A percentile compares a stretch with the other conserved stretches of the same genome.
These are phyloP conservation scores for Dictyostelium firmibasis DNA, from an alignment of 78 protist species.

Conservation along the genomic window DNA sequence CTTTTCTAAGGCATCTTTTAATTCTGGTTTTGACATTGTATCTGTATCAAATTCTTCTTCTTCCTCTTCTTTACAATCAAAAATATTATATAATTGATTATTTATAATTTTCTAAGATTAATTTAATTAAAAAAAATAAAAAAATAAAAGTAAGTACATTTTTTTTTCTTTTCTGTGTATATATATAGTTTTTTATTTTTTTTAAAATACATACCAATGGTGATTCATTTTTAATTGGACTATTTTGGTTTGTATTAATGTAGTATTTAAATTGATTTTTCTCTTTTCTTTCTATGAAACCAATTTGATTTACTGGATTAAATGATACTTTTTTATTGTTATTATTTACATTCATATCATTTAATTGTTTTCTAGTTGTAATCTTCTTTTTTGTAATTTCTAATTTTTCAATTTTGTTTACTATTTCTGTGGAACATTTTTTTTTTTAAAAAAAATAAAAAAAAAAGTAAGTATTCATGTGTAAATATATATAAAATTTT, in stretches of 20 bases:
- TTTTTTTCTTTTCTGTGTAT: neutral
- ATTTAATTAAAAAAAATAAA: neutral
- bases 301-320: constrained; percentile 24
- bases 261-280: neutral
- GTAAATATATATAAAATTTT: neutral
- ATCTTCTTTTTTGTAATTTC: neutral
- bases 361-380: neutral
- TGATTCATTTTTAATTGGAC: constrained; percentile 5
- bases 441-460: neutral
- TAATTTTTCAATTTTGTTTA: neutral
- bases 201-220: neutral
- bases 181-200: too few species aligned
- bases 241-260: neutral
- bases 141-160: neutral
- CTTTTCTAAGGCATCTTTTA: constrained; percentile 8
- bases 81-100: neutral
- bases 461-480: neutral
- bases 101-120: neutral
- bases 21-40: constrained; percentile 31
- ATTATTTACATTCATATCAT: neutral
- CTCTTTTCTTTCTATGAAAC: constrained; percentile 12
- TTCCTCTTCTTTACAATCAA: neutral
- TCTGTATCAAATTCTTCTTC: constrained; percentile 46
- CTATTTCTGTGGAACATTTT: neutral
- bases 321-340: constrained; percentile 33